A percentile compares a stretch with the other conserved stretches of the same genome.
These are phyloP conservation scores for Aspergillus carbonarius DNA, from an alignment of 2,329 filamentous ascomycete genomes.

Conservation along the genomic window DNA sequence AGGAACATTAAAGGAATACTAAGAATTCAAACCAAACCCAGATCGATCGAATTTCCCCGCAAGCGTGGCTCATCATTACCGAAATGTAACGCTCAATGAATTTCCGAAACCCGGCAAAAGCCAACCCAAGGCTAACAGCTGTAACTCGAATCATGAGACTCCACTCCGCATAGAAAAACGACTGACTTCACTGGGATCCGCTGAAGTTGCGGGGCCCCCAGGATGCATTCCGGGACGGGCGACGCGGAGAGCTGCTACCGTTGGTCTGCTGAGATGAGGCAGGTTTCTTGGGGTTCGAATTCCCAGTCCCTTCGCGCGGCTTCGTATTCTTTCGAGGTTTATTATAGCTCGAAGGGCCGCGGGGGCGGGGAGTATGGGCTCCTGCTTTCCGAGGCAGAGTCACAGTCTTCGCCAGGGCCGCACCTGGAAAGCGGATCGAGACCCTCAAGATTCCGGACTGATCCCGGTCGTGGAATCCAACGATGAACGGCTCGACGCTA, in stretches of 20 bases:
- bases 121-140: slow-evolving; percentile 6
- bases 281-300: slow-evolving; percentile 29
- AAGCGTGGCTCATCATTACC: slow-evolving; percentile 25
- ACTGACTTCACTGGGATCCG: slow-evolving; percentile 22
- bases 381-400: slow-evolving; percentile 36
- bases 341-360: slow-evolving; percentile 29
- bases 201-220: slow-evolving; percentile 30
- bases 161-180: slow-evolving; percentile 4
- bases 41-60: slow-evolving; percentile 19
- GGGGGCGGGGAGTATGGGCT: slow-evolving; percentile 25
- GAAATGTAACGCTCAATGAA: slow-evolving; percentile 24
- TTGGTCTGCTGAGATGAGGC: slow-evolving; percentile 24
- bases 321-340: slow-evolving; percentile 34
- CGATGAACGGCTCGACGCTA: slow-evolving; percentile 46
- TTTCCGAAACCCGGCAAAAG: slow-evolving; percentile 17
- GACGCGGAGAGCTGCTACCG: slow-evolving; percentile 25
- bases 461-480: slow-evolving; percentile 41
- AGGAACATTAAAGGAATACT: slow-evolving; percentile 22
- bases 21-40: slow-evolving; percentile 19
- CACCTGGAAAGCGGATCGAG: slow-evolving; percentile 51
- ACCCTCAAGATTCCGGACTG: slow-evolving; percentile 38
- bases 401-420: slow-evolving; percentile 43
- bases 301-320: slow-evolving; percentile 28
- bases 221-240: slow-evolving; percentile 28
- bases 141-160: slow-evolving; percentile 6